A percentile compares a stretch with the other conserved stretches of the same genome.
Conservation (phyloP, 2,329 filamentous ascomycete genomes). For the Tympanopsis confertula region DNA sequence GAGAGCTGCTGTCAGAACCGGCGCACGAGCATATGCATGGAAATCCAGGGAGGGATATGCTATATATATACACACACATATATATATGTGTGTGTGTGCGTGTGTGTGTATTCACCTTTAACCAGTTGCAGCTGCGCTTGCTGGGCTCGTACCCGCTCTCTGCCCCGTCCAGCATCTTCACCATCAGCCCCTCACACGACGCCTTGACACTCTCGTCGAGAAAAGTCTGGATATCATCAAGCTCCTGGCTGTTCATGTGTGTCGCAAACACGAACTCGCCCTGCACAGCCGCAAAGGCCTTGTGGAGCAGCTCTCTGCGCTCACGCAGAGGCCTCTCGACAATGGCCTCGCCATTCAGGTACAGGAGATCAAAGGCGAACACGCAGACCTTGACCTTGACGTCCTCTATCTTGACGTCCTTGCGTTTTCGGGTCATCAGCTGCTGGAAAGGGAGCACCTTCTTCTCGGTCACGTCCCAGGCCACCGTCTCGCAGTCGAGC, state of each 20-base stretch:
- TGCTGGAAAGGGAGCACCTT: slow-evolving; percentile 95
- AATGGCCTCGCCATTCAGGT: slow-evolving; percentile 79
- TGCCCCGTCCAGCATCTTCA: slow-evolving; percentile 92
- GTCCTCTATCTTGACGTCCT: slow-evolving; percentile 90
- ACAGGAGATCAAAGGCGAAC: slow-evolving; percentile 90
- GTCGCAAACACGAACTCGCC: slow-evolving; percentile 89
- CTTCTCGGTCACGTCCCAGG: slow-evolving; percentile 89
- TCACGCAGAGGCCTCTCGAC: slow-evolving; percentile 81
- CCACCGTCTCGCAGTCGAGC: slow-evolving; percentile 92
- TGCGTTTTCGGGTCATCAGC: slow-evolving; percentile 93
- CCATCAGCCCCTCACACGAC: slow-evolving; percentile 95
- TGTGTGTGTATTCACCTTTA: no score
- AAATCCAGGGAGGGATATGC: slow-evolving; percentile 5
- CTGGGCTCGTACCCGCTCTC: slow-evolving; percentile 94
- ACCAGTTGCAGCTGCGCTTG: slow-evolving; percentile 93
- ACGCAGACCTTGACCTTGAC: slow-evolving; percentile 95
- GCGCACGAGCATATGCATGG: neutral
- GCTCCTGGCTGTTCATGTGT: slow-evolving; percentile 72
- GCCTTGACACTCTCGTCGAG: slow-evolving; percentile 92
- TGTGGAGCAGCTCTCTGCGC: slow-evolving; percentile 62
- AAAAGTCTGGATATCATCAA: slow-evolving; percentile 86
- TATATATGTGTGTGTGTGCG: no score
- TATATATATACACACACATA: neutral
- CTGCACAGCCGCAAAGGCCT: slow-evolving; percentile 66
- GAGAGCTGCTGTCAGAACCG: slow-evolving; percentile 5